Evolutionary conservation across 208 protist species (phyloP).

Genomic region (Porcisia deanei): DNA sequence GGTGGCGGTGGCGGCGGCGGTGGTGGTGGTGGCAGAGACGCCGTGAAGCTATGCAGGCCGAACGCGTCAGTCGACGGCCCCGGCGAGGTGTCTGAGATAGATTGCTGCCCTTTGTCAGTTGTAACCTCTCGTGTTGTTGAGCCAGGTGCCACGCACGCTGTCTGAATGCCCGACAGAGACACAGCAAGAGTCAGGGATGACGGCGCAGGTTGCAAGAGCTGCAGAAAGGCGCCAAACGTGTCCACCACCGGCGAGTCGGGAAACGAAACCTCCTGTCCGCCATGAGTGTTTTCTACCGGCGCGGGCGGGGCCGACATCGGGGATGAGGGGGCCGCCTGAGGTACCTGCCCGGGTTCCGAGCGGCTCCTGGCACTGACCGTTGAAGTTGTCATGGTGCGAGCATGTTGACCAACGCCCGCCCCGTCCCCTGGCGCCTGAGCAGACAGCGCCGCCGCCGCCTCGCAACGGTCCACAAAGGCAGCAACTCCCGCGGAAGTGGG

Average conservation of each 20-base stretch:
- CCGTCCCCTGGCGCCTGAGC: background rate
- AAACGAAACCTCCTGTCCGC: background rate
- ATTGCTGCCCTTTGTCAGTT: background rate
- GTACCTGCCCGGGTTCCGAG: background rate
- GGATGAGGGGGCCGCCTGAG: background rate
- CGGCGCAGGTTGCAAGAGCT: slow-evolving; percentile 8
- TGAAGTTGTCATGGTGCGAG: background rate
- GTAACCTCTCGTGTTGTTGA: background rate
- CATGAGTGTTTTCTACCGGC: background rate
- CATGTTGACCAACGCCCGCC: background rate
- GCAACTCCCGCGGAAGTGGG: slow-evolving; percentile 4
- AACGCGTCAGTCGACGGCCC: background rate
- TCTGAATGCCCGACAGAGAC: background rate
- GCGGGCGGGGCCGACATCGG: background rate
- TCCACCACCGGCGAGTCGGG: slow-evolving; percentile 13
- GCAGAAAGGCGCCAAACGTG: slow-evolving; percentile 25
- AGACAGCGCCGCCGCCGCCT: background rate
- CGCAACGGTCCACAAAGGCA: background rate
- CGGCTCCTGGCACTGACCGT: background rate
- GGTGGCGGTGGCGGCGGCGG: slow-evolving; percentile 20
- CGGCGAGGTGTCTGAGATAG: background rate
- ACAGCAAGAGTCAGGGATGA: background rate
- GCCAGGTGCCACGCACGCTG: background rate
- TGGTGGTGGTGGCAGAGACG: slow-evolving; percentile 1
- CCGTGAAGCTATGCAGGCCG: background rate